phyloP scores from a whole-genome alignment of 163 green algal genomes.

The Scenedesmus sp. region DNA sequence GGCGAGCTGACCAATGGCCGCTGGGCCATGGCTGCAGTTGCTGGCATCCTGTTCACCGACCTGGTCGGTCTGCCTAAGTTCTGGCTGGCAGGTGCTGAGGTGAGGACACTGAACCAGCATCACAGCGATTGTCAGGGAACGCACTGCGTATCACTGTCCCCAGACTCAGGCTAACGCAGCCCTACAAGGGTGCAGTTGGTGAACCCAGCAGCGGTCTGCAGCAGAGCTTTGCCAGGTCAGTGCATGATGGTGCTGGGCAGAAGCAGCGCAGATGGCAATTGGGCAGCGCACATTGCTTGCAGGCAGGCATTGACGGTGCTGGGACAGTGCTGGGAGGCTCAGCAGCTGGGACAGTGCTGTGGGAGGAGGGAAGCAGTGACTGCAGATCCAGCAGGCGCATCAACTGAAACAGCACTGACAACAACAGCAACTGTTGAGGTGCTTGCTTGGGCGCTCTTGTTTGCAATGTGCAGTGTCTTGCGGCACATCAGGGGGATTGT shows the following conservation, averaged over 20 bases:
- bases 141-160: too few relatives aligned
- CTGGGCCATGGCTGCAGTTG: slow-evolving; percentile 90
- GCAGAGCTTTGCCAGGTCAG: background rate
- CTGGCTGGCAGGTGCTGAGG: slow-evolving; percentile 86
- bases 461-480: background rate
- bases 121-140: too few relatives aligned
- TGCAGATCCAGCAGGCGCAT: background rate
- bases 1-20: slow-evolving; percentile 93
- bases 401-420: too few relatives aligned
- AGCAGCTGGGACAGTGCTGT: background rate
- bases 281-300: background rate
- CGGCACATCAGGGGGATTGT: too few relatives aligned
- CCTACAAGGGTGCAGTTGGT: too few relatives aligned
- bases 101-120: slow-evolving; percentile 29
- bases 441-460: background rate
- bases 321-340: background rate
- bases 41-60: slow-evolving; percentile 89
- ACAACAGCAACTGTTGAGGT: too few relatives aligned
- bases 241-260: background rate
- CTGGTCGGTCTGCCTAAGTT: slow-evolving; percentile 83
- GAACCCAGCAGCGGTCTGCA: background rate
- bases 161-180: too few relatives aligned
- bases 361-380: background rate
- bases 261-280: background rate
- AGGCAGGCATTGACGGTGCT: background rate